Evolutionary conservation across 768 basidiomycete genomes (phyloP), one percentile per base, ranked within the genome.

Genomic region (Mycena olivaceomarginata): DNA sequence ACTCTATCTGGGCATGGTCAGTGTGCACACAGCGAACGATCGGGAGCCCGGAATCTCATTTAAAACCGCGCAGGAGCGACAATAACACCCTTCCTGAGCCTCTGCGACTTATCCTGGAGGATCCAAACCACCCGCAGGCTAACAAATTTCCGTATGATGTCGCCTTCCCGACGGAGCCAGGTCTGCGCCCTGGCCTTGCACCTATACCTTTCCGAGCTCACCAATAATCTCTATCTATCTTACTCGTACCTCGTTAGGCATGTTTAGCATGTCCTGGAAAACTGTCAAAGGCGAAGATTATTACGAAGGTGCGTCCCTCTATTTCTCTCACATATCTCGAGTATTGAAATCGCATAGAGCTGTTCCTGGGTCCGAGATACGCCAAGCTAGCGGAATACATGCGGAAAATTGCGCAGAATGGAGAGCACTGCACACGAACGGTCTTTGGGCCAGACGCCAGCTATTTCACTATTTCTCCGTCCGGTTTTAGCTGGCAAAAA

Each of bases 311-410:
- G 13, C 63, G 70, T 64, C 25, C 31, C 5, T 40, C 37, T 39
- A 20, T 40, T 39, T 57, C 18, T 16, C n/a, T 25, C 45, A 40
- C 12, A 4, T 5, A 48, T 45, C 18, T 69, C 37, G 22, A 7
- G 3, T 13, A 20, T 10, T 60, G 22, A 57, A 22, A 45, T 70
- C 37, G n/a, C 31, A 8, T 25, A 79, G 75, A 79, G 43, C 75
- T 79, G 3, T 79, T 79, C 59, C 78, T 79, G 16, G 78, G 78
- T 16, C 78, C 78, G 2, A 59, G 45, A 63, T 79, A 79, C 31
- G 11, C 69, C 15, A 79, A 74, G 67, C 75, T 79, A 15, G 78
- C 78, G 8, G 78, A 76, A 11, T 79, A 67, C n/a, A 79, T 79
- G 41, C 71, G 72, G 15, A 67, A 45, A 1, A 69, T 76, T 51